Conservation (phyloP, 345 rosid species). For the Crucihimalaya himalaica region DNA sequence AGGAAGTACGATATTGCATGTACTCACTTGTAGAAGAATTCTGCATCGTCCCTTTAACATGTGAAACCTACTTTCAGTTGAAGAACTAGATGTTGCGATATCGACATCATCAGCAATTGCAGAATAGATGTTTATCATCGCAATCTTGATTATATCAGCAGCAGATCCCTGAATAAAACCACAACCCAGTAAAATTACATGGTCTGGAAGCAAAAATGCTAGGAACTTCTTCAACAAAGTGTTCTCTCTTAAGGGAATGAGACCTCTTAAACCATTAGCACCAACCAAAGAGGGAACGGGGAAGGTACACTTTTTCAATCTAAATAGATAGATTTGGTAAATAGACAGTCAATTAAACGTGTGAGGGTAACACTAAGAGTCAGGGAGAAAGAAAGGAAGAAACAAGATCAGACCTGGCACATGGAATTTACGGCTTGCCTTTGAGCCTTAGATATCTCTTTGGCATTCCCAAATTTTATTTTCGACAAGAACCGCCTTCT, state of each 20-base stretch:
- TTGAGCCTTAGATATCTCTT: slow-evolving; percentile 90
- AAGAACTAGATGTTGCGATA: slow-evolving; percentile 44
- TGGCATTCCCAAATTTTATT: slow-evolving; percentile 75
- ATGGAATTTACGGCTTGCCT: slow-evolving; percentile 98
- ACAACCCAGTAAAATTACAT: slow-evolving; percentile 11
- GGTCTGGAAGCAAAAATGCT: slow-evolving; percentile 13
- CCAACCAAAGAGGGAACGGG: slow-evolving; percentile 3
- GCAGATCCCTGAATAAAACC: slow-evolving; percentile 77
- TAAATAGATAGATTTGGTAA: neutral
- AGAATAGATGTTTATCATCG: slow-evolving; percentile 77
- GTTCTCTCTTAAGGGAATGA: neutral
- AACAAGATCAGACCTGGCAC: slow-evolving; percentile 67
- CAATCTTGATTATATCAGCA: slow-evolving; percentile 95
- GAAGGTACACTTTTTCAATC: neutral
- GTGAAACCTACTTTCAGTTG: slow-evolving; percentile 51
- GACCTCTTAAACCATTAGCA: neutral
- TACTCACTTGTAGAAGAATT: slow-evolving; percentile 82
- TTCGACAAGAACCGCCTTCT: slow-evolving; percentile 94
- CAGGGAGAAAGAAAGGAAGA: neutral
- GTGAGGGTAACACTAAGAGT: neutral
- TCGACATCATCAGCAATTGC: slow-evolving; percentile 56
- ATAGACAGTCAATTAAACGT: neutral
- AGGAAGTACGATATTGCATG: neutral
- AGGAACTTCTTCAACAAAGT: neutral
- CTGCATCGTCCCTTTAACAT: slow-evolving; percentile 75